Percentiles rank a stretch among this genome's conserved stretches.
Conservation (phyloP, 2,329 filamentous ascomycete species). For the Amauroascus niger region DNA sequence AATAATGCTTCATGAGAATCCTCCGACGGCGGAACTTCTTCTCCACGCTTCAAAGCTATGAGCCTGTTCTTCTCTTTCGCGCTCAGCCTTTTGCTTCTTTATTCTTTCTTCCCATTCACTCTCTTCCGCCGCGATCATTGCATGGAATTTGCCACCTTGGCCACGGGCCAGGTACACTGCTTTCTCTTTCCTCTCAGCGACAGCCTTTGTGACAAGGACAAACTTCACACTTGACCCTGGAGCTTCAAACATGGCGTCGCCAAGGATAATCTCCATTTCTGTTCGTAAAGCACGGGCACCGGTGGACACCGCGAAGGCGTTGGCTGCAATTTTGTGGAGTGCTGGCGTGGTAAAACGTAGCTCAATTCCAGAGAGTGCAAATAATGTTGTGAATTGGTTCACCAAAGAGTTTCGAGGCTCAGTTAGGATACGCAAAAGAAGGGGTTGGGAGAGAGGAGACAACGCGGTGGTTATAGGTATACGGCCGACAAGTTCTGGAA, state of each 20-base stretch:
- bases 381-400: conserved; percentile 79
- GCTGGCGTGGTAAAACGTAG: conserved; percentile 75
- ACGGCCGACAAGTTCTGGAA: conserved; percentile 90
- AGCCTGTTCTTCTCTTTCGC: conserved; percentile 21
- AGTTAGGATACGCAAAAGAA: conserved; percentile 77
- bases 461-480: conserved; percentile 84
- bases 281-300: conserved; percentile 71
- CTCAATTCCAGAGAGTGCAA: conserved; percentile 66
- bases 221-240: conserved; percentile 58
- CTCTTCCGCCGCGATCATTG: conserved; percentile 43
- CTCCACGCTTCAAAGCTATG: conserved; percentile 40
- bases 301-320: conserved; percentile 58
- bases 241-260: conserved; percentile 72
- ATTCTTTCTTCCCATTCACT: conserved; percentile 40
- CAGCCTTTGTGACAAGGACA: conserved; percentile 62
- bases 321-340: conserved; percentile 69
- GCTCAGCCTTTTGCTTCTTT: conserved; percentile 27
- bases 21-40: conserved; percentile 23
- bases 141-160: conserved; percentile 43
- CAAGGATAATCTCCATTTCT: conserved; percentile 68
- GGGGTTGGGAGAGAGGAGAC: conserved; percentile 57
- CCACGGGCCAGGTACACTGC: conserved; percentile 45
- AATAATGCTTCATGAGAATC: conserved; percentile 7
- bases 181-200: conserved; percentile 52
- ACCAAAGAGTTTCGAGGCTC: conserved; percentile 84